Percentiles rank a stretch among this genome's conserved stretches.
These are phyloP conservation scores for Hypoxylon fuscum DNA, from an alignment of 495 filamentous ascomycete species.

Conservation along the genomic window DNA sequence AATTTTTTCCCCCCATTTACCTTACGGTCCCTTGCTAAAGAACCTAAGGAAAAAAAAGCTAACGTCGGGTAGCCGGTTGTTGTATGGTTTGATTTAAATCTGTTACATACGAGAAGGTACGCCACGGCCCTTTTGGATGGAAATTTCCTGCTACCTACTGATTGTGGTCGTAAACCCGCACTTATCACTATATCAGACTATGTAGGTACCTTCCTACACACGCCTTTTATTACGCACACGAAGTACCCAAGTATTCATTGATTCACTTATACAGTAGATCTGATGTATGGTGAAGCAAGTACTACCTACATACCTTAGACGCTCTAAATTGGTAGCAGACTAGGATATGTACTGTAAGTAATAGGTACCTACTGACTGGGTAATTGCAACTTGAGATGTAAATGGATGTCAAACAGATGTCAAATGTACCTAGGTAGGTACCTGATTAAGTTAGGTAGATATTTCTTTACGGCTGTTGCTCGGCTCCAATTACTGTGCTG, in stretches of 20 bases:
- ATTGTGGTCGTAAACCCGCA: conserved; percentile 10
- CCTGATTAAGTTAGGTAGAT: conserved; percentile 14
- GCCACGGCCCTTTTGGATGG: conserved; percentile 13
- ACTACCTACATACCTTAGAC: too few relatives aligned
- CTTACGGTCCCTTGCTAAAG: conserved; percentile 29
- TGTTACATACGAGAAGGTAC: conserved; percentile 28
- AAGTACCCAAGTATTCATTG: too few relatives aligned
- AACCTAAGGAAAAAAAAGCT: conserved; percentile 32
- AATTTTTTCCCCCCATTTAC: conserved; percentile 7
- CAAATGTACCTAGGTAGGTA: conserved; percentile 12
- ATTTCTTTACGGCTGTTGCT: conserved; percentile 29
- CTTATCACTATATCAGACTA: too few relatives aligned
- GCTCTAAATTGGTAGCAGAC: too few relatives aligned
- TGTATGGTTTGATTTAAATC: conserved; percentile 23
- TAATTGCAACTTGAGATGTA: too few relatives aligned
- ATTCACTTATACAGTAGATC: not conserved
- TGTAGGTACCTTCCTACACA: too few relatives aligned
- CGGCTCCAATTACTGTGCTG: conserved; percentile 7
- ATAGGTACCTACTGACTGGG: too few relatives aligned
- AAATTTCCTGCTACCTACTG: conserved; percentile 10
- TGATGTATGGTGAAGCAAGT: too few relatives aligned
- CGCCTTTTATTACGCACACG: too few relatives aligned
- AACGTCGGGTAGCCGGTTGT: conserved; percentile 33
- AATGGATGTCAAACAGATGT: too few relatives aligned
- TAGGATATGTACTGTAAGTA: too few relatives aligned